phyloP scores from a whole-genome alignment of 2,329 filamentous ascomycete genomes.

The Diaporthe eres region DNA sequence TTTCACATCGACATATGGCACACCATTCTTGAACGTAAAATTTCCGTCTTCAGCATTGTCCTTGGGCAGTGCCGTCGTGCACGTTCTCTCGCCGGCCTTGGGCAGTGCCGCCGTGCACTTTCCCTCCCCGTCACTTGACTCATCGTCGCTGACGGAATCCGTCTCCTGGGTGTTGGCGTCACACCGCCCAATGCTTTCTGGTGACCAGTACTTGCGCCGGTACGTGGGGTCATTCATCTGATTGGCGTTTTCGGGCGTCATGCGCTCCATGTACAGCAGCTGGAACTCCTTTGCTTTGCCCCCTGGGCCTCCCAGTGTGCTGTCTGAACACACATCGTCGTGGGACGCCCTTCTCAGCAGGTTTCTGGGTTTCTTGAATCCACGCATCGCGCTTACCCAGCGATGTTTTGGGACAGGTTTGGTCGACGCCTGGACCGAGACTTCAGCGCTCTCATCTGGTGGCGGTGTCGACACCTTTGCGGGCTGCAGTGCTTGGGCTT shows the following conservation, averaged over 20 bases:
- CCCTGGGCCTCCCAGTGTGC: too few relatives aligned
- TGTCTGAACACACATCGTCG: background rate
- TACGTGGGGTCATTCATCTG: background rate
- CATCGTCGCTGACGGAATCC: background rate
- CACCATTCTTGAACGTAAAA: conserved; percentile 6
- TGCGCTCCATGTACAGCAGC: conserved; percentile 13
- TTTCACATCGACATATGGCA: background rate
- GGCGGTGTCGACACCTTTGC: background rate
- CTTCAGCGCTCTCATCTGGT: background rate
- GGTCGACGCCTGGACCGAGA: too few relatives aligned
- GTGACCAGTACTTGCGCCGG: conserved; percentile 7
- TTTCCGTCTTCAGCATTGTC: background rate
- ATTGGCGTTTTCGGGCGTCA: background rate
- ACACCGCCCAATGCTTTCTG: background rate
- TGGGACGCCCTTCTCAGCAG: background rate
- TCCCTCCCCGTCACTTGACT: background rate
- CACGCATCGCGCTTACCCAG: background rate
- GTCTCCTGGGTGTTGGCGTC: background rate
- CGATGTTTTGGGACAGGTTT: background rate
- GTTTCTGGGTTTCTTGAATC: background rate
- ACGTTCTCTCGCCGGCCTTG: background rate
- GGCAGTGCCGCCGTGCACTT: background rate
- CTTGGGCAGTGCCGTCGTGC: background rate
- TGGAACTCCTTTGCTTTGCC: background rate
- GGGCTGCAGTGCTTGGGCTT: background rate